A percentile compares a stretch with the other conserved stretches of the same genome.
phyloP scores from a whole-genome alignment of 108 stramenopile genomes.

The Nitzschia palea region DNA sequence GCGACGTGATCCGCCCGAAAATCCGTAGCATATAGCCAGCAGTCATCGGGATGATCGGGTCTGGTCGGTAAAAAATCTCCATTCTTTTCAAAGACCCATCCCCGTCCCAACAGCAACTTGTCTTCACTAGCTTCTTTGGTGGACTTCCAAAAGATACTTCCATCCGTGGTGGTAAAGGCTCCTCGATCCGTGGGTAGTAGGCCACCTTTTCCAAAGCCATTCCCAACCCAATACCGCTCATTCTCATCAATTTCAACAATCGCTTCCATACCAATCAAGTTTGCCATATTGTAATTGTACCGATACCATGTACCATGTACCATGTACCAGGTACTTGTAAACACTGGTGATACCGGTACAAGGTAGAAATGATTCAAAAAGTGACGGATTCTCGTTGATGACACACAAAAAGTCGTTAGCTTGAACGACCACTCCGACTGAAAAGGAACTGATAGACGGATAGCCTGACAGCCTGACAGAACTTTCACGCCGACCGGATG shows the following conservation, averaged over 20 bases:
- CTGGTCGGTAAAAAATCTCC: slow-evolving; percentile 13
- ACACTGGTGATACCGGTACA: no score
- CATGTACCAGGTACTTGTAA: no score
- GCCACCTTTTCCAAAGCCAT: slow-evolving; percentile 53
- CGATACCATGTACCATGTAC: no score
- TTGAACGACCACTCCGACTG: no score
- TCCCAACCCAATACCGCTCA: slow-evolving; percentile 63
- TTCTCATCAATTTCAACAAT: slow-evolving; percentile 62
- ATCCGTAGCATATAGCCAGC: slow-evolving; percentile 59
- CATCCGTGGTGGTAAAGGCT: slow-evolving; percentile 52
- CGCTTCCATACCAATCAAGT: slow-evolving; percentile 20
- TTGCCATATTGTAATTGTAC: not conserved
- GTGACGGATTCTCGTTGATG: no score
- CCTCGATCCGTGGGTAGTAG: slow-evolving; percentile 62
- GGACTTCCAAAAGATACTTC: slow-evolving; percentile 54
- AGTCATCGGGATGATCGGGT: slow-evolving; percentile 34
- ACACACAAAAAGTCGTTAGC: no score
- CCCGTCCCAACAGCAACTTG: slow-evolving; percentile 35
- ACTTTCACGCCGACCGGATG: no score
- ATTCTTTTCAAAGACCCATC: slow-evolving; percentile 40
- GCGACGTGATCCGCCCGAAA: slow-evolving; percentile 39
- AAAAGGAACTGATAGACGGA: no score
- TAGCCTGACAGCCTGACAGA: no score
- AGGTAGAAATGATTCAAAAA: no score
- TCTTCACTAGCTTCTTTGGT: slow-evolving; percentile 44